A percentile compares a stretch with the other conserved stretches of the same genome.
Conservation (phyloP, 1,284 basidiomycete genomes). For the Athelia psychrophila region DNA sequence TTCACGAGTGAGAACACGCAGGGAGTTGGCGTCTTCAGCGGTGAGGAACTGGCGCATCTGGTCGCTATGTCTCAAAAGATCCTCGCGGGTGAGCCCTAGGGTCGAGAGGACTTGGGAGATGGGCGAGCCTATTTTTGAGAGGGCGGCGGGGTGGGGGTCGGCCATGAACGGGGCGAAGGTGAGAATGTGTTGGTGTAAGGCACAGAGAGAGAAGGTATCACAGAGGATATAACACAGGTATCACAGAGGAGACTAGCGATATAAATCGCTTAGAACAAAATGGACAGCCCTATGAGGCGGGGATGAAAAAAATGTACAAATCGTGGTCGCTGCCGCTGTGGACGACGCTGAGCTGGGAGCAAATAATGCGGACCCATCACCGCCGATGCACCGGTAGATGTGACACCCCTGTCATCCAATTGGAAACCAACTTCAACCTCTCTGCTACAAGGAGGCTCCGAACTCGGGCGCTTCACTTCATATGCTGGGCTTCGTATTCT, state of each 20-base stretch:
- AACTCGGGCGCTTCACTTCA: no score
- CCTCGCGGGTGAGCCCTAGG: constrained; percentile 69
- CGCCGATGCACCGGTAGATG: no score
- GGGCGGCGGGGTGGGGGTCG: constrained; percentile 17
- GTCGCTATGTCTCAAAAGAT: constrained; percentile 60
- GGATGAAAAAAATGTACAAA: not conserved
- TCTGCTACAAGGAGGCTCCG: no score
- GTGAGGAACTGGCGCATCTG: constrained; percentile 75
- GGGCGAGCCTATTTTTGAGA: constrained; percentile 38
- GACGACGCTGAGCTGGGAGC: not conserved
- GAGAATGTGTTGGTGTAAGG: not conserved
- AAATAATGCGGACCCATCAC: no score
- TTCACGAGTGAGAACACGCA: constrained; percentile 40
- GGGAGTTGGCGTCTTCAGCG: constrained; percentile 40
- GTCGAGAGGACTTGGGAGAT: constrained; percentile 64
- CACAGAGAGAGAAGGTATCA: no score
- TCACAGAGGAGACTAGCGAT: no score
- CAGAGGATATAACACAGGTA: no score
- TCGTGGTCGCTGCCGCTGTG: not conserved
- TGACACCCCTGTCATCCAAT: no score
- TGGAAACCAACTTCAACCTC: no score
- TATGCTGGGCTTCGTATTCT: no score
- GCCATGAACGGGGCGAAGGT: constrained; percentile 12
- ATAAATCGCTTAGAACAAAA: not conserved
- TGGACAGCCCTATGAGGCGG: not conserved